Evolutionary conservation across 2,329 filamentous ascomycete species (phyloP).

Genomic region (Talaromyces sp.): DNA sequence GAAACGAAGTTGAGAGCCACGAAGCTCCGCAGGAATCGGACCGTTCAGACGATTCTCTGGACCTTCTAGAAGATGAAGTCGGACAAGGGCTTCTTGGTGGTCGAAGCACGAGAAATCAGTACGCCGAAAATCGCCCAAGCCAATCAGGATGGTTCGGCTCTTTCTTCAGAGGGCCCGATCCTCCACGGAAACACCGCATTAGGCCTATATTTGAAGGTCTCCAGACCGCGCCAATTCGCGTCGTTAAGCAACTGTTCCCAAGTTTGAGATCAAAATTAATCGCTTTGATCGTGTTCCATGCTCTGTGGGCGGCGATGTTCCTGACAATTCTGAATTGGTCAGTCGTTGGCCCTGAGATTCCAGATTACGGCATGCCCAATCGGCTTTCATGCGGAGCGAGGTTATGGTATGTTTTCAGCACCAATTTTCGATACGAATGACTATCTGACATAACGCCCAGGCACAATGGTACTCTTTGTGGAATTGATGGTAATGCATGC

Average conservation of each 20-base stretch:
- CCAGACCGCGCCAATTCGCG: slow-evolving; percentile 33
- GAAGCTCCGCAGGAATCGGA: slow-evolving; percentile 1
- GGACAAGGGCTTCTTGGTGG: slow-evolving; percentile 14
- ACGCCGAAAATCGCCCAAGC: not conserved
- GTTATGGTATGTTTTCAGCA: slow-evolving; percentile 33
- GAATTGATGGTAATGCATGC: slow-evolving; percentile 56
- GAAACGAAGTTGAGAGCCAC: slow-evolving; percentile 8
- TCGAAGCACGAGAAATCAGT: not conserved
- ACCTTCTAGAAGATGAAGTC: slow-evolving; percentile 11
- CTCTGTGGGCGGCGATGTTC: slow-evolving; percentile 35
- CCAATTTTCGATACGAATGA: not conserved
- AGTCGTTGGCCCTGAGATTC: slow-evolving; percentile 29
- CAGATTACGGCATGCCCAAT: slow-evolving; percentile 34
- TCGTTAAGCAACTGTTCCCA: slow-evolving; percentile 31
- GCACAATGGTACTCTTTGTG: slow-evolving; percentile 46
- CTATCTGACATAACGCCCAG: slow-evolving; percentile 19
- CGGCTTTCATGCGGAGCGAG: slow-evolving; percentile 34
- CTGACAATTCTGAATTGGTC: slow-evolving; percentile 31
- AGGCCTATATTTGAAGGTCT: slow-evolving; percentile 32
- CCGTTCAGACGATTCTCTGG: slow-evolving; percentile 14
- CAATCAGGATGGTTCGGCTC: not conserved
- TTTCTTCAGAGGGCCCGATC: slow-evolving; percentile 33
- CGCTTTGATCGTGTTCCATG: slow-evolving; percentile 27
- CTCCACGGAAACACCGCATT: slow-evolving; percentile 34
- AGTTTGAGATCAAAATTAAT: slow-evolving; percentile 24